These are phyloP conservation scores for Gloeophyllum trabeum DNA, from an alignment of 768 basidiomycete genomes.

Conservation along the genomic window DNA sequence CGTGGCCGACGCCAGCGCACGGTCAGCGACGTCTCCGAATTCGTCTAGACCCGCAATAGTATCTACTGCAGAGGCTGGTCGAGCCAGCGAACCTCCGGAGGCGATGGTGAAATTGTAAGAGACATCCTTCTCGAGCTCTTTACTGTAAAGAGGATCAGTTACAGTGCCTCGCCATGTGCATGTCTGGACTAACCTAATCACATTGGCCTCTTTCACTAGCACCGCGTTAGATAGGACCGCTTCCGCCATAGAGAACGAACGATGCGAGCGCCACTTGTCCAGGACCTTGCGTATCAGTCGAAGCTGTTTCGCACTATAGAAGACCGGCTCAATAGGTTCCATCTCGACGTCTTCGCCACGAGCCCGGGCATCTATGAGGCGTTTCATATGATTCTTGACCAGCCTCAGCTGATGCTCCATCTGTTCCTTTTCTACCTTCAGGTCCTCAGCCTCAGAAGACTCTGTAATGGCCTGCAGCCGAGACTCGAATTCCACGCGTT, in stretches of 20 bases:
- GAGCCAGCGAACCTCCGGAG: constrained; percentile 69
- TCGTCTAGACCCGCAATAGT: constrained; percentile 81
- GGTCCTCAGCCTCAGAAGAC: constrained; percentile 71
- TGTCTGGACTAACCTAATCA: constrained; percentile 55
- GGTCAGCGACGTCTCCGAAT: constrained; percentile 89
- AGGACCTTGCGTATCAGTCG: constrained; percentile 75
- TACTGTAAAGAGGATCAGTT: constrained; percentile 31
- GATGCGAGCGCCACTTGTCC: constrained; percentile 76
- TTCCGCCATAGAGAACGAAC: constrained; percentile 90
- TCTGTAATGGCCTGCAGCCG: constrained; percentile 51
- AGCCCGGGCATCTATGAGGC: constrained; percentile 64
- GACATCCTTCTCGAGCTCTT: constrained; percentile 79
- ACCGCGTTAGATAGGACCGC: constrained; percentile 76
- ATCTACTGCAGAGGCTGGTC: constrained; percentile 75
- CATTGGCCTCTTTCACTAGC: constrained; percentile 86
- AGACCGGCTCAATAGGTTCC: constrained; percentile 63
- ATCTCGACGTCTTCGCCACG: constrained; percentile 66
- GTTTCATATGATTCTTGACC: constrained; percentile 74
- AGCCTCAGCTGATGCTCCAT: constrained; percentile 83
- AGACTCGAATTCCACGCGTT: constrained; percentile 40
- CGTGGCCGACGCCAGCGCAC: constrained; percentile 54
- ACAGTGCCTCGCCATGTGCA: background rate
- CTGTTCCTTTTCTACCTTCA: constrained; percentile 85
- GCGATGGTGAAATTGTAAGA: constrained; percentile 88
- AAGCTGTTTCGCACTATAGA: constrained; percentile 76